Conservation (phyloP, 441 rosid genomes). For the Jatropha podagrica region DNA sequence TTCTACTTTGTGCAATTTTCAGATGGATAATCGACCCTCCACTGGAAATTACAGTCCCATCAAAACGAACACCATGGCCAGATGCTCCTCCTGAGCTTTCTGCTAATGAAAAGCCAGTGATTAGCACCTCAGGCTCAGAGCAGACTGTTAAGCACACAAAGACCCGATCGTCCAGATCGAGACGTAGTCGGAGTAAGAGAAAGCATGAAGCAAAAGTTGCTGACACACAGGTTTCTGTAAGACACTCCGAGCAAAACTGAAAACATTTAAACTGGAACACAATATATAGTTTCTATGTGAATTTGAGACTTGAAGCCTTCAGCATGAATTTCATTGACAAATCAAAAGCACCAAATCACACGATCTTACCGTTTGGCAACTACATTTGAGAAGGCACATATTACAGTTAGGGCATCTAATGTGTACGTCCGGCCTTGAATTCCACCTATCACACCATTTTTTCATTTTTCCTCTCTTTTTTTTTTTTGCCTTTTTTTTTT, state of each 20-base stretch:
- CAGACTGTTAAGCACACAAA: slow-evolving; percentile 50
- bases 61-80: slow-evolving; percentile 93
- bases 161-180: slow-evolving; percentile 56
- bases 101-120: slow-evolving; percentile 37
- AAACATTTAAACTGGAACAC: neutral
- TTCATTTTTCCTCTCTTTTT: neutral
- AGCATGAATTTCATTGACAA: slow-evolving; percentile 13
- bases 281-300: slow-evolving; percentile 20
- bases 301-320: slow-evolving; percentile 24
- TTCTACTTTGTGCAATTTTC: slow-evolving; percentile 24
- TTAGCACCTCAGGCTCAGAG: slow-evolving; percentile 40
- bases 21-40: slow-evolving; percentile 97
- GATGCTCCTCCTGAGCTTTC: slow-evolving; percentile 93
- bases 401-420: slow-evolving; percentile 24
- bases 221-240: slow-evolving; percentile 42
- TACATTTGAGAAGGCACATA: slow-evolving; percentile 25
- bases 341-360: slow-evolving; percentile 5
- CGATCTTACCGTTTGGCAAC: slow-evolving; percentile 15
- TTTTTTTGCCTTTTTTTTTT: neutral
- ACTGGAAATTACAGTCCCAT: slow-evolving; percentile 76
- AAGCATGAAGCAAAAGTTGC: slow-evolving; percentile 61
- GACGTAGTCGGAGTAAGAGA: slow-evolving; percentile 61
- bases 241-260: slow-evolving; percentile 50
- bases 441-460: slow-evolving; percentile 19
- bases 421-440: slow-evolving; percentile 23